Conservation (phyloP, 2,329 filamentous ascomycete species). For the Niveomyces coronatus region DNA sequence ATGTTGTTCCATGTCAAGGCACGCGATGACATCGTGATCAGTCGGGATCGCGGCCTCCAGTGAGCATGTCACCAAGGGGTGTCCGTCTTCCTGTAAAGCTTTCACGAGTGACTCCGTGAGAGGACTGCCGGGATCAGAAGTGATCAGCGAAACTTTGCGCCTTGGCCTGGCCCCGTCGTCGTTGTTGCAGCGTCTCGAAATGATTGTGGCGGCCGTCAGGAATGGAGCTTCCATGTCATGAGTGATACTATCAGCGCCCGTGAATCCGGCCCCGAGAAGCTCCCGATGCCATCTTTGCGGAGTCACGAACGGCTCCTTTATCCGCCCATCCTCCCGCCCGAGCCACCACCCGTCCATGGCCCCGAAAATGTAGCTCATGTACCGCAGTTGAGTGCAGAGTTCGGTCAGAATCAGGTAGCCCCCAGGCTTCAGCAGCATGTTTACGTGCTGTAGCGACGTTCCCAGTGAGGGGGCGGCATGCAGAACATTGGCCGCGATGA, state of each 20-base stretch:
- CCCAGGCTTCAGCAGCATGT: slow-evolving; percentile 21
- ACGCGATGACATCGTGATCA: too few relatives aligned
- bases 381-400: slow-evolving; percentile 15
- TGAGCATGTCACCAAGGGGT: too few relatives aligned
- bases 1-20: too few relatives aligned
- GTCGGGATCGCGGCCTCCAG: too few relatives aligned
- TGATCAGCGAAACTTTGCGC: too few relatives aligned
- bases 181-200: too few relatives aligned
- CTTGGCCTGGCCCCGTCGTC: too few relatives aligned
- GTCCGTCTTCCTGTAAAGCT: too few relatives aligned
- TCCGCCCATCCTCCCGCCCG: slow-evolving; percentile 18
- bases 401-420: slow-evolving; percentile 23
- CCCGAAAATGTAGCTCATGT: slow-evolving; percentile 21
- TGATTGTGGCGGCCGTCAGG: slow-evolving; percentile 8
- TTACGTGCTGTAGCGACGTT: slow-evolving; percentile 21
- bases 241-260: slow-evolving; percentile 15
- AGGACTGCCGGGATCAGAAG: too few relatives aligned
- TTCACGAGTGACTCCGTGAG: too few relatives aligned
- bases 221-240: slow-evolving; percentile 14
- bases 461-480: slow-evolving; percentile 24
- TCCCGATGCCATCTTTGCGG: slow-evolving; percentile 18
- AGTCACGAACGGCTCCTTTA: slow-evolving; percentile 17
- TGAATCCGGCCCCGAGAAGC: slow-evolving; percentile 18
- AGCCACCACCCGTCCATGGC: slow-evolving; percentile 26
- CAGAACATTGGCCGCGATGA: slow-evolving; percentile 24